phyloP scores from a whole-genome alignment of 2,329 filamentous ascomycete species.

The Xylariaceae sp. region DNA sequence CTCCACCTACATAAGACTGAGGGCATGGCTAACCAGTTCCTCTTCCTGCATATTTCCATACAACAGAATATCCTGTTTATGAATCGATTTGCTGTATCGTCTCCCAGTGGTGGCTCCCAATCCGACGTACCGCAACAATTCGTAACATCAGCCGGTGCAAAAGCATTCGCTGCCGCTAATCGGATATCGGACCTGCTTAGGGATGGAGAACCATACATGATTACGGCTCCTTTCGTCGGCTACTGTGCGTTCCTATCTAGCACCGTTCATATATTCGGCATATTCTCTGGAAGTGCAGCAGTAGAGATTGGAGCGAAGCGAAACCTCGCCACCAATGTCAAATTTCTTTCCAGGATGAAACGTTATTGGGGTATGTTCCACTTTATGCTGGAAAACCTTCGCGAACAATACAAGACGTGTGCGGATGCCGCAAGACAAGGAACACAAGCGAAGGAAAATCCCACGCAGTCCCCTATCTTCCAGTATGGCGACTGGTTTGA shows the following conservation, averaged over 20 bases:
- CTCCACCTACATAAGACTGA: conserved; percentile 80
- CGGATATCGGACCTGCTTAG: conserved; percentile 80
- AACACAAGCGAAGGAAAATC: conserved; percentile 44
- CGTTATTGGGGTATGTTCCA: conserved; percentile 98
- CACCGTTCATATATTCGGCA: conserved; percentile 89
- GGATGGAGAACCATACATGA: conserved; percentile 72
- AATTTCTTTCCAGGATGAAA: conserved; percentile 91
- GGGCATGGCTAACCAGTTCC: conserved; percentile 82
- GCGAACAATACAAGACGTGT: conserved; percentile 80
- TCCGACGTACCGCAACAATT: conserved; percentile 75
- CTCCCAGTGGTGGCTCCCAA: conserved; percentile 59
- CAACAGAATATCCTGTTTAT: conserved; percentile 89
- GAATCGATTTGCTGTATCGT: conserved; percentile 78
- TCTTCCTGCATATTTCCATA: conserved; percentile 85
- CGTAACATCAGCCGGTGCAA: conserved; percentile 67
- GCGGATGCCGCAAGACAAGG: conserved; percentile 76
- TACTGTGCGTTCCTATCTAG: conserved; percentile 93
- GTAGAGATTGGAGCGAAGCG: conserved; percentile 76
- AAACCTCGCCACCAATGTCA: conserved; percentile 82
- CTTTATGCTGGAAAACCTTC: conserved; percentile 89
- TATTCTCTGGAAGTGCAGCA: conserved; percentile 77
- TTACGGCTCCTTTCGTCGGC: conserved; percentile 88
- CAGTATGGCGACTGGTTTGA: conserved; percentile 99
- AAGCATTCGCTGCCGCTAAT: conserved; percentile 79
- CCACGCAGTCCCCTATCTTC: conserved; percentile 63